These are phyloP conservation scores for Nicotiana tabacum DNA, from an alignment of 257 asterid species.

Conservation along the genomic window DNA sequence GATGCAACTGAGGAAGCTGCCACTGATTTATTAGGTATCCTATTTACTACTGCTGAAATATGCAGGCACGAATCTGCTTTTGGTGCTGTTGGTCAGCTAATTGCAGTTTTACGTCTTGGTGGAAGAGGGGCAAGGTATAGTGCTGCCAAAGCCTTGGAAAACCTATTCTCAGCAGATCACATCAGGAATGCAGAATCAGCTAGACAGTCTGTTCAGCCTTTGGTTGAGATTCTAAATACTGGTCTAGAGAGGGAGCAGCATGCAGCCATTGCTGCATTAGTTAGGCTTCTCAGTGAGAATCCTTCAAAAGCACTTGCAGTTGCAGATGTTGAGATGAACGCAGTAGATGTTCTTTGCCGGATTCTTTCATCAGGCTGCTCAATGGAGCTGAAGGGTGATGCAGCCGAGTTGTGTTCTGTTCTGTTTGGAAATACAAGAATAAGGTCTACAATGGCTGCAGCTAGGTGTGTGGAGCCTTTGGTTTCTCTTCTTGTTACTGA, in stretches of 20 bases:
- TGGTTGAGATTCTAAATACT: conserved; percentile 84
- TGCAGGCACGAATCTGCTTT: conserved; percentile 94
- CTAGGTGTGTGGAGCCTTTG: conserved; percentile 91
- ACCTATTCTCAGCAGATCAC: conserved; percentile 92
- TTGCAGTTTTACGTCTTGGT: conserved; percentile 94
- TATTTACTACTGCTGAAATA: conserved; percentile 92
- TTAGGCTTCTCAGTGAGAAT: conserved; percentile 79
- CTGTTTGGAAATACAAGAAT: conserved; percentile 87
- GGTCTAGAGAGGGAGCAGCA: conserved; percentile 99
- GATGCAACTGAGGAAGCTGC: conserved; percentile 99
- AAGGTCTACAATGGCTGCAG: conserved; percentile 91
- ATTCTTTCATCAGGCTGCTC: conserved; percentile 81
- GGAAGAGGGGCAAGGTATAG: conserved; percentile 96
- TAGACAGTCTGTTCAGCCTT: conserved; percentile 94
- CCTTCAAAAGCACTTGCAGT: conserved; percentile 92
- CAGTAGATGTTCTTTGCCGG: conserved; percentile 82
- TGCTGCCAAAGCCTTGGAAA: conserved; percentile 96
- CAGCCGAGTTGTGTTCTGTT: conserved; percentile 85
- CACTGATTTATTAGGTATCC: conserved; percentile 88
- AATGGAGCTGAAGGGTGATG: conserved; percentile 93
- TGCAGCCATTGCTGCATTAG: conserved; percentile 96
- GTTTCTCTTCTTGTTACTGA: conserved; percentile 82
- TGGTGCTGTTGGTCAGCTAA: conserved; percentile 94
- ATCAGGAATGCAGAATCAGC: conserved; percentile 92
- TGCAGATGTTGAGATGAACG: conserved; percentile 96